These are phyloP conservation scores for Castanea crenata DNA, from an alignment of 306 rosid species.

Conservation along the genomic window DNA sequence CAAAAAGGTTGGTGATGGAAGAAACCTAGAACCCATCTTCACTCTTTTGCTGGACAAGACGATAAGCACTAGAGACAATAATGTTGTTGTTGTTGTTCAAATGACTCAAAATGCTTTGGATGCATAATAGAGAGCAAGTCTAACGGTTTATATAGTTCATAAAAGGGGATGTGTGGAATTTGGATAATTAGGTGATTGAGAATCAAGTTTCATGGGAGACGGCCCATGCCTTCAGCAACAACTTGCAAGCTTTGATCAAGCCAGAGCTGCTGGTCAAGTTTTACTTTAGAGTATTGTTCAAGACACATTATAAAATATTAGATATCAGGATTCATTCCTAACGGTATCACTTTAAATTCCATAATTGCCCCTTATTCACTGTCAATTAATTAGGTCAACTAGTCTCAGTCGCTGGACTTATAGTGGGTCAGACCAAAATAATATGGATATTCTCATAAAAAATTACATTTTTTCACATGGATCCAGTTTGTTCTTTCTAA, in stretches of 20 bases:
- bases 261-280: constrained; percentile 32
- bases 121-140: constrained; percentile 30
- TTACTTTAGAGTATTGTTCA: constrained; percentile 51
- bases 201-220: constrained; percentile 33
- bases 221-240: constrained; percentile 36
- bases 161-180: constrained; percentile 20
- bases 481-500: too few species aligned
- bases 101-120: constrained; percentile 19
- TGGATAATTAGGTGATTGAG: constrained; percentile 62
- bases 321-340: constrained; percentile 10
- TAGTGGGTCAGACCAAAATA: too few species aligned
- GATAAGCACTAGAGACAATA: neutral
- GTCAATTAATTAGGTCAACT: neutral
- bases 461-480: too few species aligned
- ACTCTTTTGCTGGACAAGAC: neutral
- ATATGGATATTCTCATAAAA: too few species aligned
- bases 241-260: constrained; percentile 22
- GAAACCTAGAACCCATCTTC: constrained; percentile 35
- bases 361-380: neutral
- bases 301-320: constrained; percentile 30
- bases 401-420: too few species aligned
- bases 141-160: constrained; percentile 32
- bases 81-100: too few species aligned
- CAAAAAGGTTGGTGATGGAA: constrained; percentile 17
- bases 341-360: constrained; percentile 18